Base-by-base conservation (phyloP, 176 grass and related monocot species). In the Eleusine coracana region DNA sequence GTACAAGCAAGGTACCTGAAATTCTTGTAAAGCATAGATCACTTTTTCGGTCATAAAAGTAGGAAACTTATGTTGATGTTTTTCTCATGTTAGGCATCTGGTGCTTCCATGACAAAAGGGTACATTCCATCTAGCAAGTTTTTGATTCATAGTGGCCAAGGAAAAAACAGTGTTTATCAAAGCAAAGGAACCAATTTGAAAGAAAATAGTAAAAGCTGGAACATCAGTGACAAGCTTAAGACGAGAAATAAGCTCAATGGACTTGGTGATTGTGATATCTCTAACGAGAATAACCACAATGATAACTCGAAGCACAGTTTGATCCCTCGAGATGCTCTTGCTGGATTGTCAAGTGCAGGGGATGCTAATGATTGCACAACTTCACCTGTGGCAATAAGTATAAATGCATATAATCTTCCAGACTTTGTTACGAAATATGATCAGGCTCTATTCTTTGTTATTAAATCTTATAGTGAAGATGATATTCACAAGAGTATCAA, bases 401-500 rank as follows among this genome's bases (percentile, higher is more conserved):
- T 69, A 75, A 90, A 89, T 73, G 71, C 85, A 85, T 94, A 83
- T 73, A 94, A 94, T 83, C 58, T 68, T 85, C 54, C 83, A 80
- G 92, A 94, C 89, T 97, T 97, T 79, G 83, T 74, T 56, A 92
- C 90, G 11, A 94, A 89, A 36, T 92, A 92, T 85, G 88, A 92
- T 31, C 89, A 97, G 52, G 92, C 94, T 82, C 74, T 92, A n/a
- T 97, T 90, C 82, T 97, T 97, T 83, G 90, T 97, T 45, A 97
- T 97, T 77, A 97, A 97, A 83, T 97, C 94, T 79, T 97, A 97
- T 54, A 97, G 94, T 5, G 94, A 97, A 84, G 94, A 97, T 85
- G 94, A 97, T 88, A 87, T 97, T 76, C 94, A 97, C 89, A 97
- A 92, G 78, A 97, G 94, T 80, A 92, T 97, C 70, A 92, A 97